Conservation (phyloP, 441 rosid species). For the Theobroma grandiflorum region DNA sequence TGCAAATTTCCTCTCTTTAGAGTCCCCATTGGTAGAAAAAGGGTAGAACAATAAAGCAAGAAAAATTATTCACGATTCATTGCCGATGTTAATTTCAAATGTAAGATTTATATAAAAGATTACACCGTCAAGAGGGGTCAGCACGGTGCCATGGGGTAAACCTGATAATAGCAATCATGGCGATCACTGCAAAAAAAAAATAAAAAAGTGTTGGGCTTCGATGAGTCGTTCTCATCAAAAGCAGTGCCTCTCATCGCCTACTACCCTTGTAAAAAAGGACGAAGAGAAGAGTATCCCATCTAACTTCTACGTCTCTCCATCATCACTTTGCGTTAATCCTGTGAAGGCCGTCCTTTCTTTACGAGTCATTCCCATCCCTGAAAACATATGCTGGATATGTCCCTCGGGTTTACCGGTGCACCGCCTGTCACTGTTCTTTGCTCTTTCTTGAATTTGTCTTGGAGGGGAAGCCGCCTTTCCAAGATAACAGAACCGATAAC, state of each 20-base stretch:
- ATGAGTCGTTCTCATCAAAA: slow-evolving; percentile 19
- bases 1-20: neutral
- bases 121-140: neutral
- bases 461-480: neutral
- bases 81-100: neutral
- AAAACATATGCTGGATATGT: neutral
- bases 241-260: neutral
- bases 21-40: neutral
- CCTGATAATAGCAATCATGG: slow-evolving; percentile 2
- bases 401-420: neutral
- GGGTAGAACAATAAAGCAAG: too few species aligned
- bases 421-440: neutral
- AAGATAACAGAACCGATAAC: neutral
- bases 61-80: neutral
- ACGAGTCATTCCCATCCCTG: neutral
- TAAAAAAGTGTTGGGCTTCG: neutral
- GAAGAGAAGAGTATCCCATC: too few species aligned
- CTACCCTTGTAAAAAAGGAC: neutral
- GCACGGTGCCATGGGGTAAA: too few species aligned
- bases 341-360: too few species aligned
- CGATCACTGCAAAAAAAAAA: slow-evolving; percentile 8
- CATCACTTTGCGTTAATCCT: neutral
- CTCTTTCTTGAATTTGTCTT: neutral
- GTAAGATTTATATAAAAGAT: too few species aligned
- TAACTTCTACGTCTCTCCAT: neutral